Base-by-base conservation (phyloP, 2,329 filamentous ascomycete species). In the Colletotrichum cereale region DNA sequence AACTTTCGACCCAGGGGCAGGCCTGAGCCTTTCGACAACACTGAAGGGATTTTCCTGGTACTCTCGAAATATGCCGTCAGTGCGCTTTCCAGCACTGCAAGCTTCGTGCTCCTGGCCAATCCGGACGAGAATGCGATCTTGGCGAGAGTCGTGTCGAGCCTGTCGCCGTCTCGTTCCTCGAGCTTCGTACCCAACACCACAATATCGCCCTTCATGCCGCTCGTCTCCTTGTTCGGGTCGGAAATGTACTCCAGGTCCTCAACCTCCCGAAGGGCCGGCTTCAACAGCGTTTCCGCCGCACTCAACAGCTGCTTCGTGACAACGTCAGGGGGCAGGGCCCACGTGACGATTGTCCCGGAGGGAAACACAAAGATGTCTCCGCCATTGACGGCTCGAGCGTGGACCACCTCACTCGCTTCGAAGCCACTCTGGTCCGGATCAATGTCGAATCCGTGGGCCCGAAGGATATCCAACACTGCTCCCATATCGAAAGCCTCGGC, bases 51-150 rank as follows among this genome's bases (percentile, higher is more conserved):
- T 63, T 89, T 86, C 72, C 93, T 90, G 0, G 95, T 98, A 62
- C 92, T 94, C 77, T 95, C 90, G 76, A 98, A 95, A 82, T 98
- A 98, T 63, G 90, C 89, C 50, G 89, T 91, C 21, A 98, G 86
- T 47, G 94, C 89, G 62, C 90, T 92, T 82, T 99, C 96, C 29
- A 99, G 88, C 3, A 97, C 94, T 47, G 95, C 96, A 16, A 99
- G 88, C 81, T 98, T 98, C 7, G 96, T 98, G 77, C 93, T 96
- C 65, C 96, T 89, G 6, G 96, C 96, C 12, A 99, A 88, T 2
- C 96, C 96, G 0, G 95, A 98, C 0, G 96, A 98, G 81, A 98
- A 98, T 53, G 96, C 96, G 73, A 98, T 96, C 80, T 98, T 98
- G 76, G 95, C 95, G 18, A 98, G 87, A 2, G 96, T 93, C 1